Base-by-base conservation (phyloP, 139 green algal genomes). In the Haematococcus lacustris region DNA sequence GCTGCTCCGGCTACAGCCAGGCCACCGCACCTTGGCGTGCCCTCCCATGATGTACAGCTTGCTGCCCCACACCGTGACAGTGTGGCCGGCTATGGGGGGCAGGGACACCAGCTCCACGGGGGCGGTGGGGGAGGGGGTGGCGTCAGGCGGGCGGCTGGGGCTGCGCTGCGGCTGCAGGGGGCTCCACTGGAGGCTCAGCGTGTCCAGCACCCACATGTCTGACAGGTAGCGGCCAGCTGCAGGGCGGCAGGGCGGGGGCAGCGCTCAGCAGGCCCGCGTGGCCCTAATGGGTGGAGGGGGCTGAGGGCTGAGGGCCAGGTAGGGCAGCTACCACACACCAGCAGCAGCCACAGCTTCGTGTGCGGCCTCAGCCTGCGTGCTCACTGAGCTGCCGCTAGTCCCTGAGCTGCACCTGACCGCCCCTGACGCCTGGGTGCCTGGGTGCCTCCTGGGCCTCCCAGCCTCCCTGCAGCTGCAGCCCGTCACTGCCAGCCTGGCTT, bases 161-260 rank as follows among this genome's bases (percentile, higher is more conserved):
- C 26, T 61, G 72, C 39, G 61, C 72, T 39, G 71, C 53, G 3
- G 65, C 68, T 68, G 60, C 39, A 47, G 43, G 33, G 38, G 25
- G 21, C 9, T 65, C 93, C 93, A 98, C 3, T 79, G 67, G 17
- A 95, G 74, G 17, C 43, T 87, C 47, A 84, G 70, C 41, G 96
- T 75, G 71, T 97, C 84, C 63, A 97, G 83, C 25, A 80, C 38
- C 94, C 90, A 96, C 38, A 91, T 72, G 76, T 98, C 93, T 9
- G 70, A 80, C 41, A 97, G 71, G 75, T 96, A 97, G 2, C 93
- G 82, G 2, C 93, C 93, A 26, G 83, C 89, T 91, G 81, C 40
- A 68, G 66, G 34, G 67, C 51, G 28, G 68, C 6, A 37, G 5
- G 3, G 35, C 50, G 1, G 40, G 34, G 2, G 28, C 51, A 51